A percentile compares a stretch with the other conserved stretches of the same genome.
phyloP scores from a whole-genome alignment of 2,329 filamentous ascomycete genomes.

The Apiospora phragmitis region DNA sequence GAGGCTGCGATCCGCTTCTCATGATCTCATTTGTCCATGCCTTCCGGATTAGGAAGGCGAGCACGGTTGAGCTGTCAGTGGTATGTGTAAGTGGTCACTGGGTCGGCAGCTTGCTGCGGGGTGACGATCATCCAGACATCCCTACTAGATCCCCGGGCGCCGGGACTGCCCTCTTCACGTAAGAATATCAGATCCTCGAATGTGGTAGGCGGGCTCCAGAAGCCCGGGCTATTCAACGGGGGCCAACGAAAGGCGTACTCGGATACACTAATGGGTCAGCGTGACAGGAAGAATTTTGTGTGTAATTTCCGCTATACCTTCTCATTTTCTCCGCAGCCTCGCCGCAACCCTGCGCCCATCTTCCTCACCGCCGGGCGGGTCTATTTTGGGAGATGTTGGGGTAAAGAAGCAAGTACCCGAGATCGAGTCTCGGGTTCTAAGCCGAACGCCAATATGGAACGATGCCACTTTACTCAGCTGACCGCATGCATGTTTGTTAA shows the following conservation, averaged over 20 bases:
- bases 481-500: neutral
- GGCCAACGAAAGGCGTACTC: neutral
- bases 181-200: neutral
- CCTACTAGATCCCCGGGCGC: neutral
- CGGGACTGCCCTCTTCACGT: neutral
- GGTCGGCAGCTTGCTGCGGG: neutral
- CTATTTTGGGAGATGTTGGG: neutral
- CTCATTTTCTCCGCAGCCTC: neutral
- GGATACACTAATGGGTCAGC: neutral
- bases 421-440: neutral
- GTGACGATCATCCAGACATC: neutral
- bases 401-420: neutral
- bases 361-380: neutral
- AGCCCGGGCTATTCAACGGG: neutral
- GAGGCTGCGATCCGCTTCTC: neutral
- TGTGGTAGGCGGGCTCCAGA: neutral
- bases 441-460: neutral
- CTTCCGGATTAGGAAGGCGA: constrained; percentile 5
- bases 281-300: neutral
- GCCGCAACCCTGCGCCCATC: neutral
- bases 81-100: neutral
- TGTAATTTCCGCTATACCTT: neutral
- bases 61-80: neutral
- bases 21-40: neutral
- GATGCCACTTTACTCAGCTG: neutral